phyloP scores from a whole-genome alignment of 805 yeast genomes.

The Saturnispora sekii region DNA sequence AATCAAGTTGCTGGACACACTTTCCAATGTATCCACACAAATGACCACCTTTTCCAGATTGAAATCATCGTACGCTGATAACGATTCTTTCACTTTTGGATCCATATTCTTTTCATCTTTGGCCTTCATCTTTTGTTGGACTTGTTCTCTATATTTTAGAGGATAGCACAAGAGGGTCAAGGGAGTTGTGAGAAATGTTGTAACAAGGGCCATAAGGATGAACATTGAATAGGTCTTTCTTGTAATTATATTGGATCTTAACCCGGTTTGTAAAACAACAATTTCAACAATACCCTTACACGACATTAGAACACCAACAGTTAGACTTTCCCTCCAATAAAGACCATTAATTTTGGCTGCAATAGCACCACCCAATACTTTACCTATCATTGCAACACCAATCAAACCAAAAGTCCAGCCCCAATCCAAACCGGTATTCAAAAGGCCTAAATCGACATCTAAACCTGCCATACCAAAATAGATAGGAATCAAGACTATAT shows the following conservation, averaged over 20 bases:
- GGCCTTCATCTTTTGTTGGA: slow-evolving; percentile 24
- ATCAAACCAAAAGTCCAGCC: slow-evolving; percentile 64
- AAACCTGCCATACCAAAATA: slow-evolving; percentile 77
- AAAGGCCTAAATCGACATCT: slow-evolving; percentile 53
- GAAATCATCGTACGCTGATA: slow-evolving; percentile 5
- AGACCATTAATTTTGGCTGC: slow-evolving; percentile 56
- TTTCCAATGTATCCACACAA: slow-evolving; percentile 21
- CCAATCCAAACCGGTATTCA: slow-evolving; percentile 66
- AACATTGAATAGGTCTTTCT: slow-evolving; percentile 68
- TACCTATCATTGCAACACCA: slow-evolving; percentile 57
- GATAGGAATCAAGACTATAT: slow-evolving; percentile 60
- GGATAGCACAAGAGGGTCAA: slow-evolving; percentile 57
- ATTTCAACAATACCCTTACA: slow-evolving; percentile 85
- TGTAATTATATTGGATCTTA: slow-evolving; percentile 58
- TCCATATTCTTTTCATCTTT: slow-evolving; percentile 13
- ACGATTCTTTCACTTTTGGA: slow-evolving; percentile 5
- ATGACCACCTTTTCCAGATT: slow-evolving; percentile 19
- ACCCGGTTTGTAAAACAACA: slow-evolving; percentile 66
- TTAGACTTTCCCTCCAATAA: slow-evolving; percentile 61
- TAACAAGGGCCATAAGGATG: slow-evolving; percentile 69
- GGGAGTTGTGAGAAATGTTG: slow-evolving; percentile 77
- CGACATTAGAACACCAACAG: slow-evolving; percentile 77
- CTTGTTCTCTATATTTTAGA: slow-evolving; percentile 43
- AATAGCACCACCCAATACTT: slow-evolving; percentile 55
- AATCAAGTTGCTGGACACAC: slow-evolving; percentile 23